phyloP scores from a whole-genome alignment of 2,329 filamentous ascomycete genomes.

The Alternaria panax region DNA sequence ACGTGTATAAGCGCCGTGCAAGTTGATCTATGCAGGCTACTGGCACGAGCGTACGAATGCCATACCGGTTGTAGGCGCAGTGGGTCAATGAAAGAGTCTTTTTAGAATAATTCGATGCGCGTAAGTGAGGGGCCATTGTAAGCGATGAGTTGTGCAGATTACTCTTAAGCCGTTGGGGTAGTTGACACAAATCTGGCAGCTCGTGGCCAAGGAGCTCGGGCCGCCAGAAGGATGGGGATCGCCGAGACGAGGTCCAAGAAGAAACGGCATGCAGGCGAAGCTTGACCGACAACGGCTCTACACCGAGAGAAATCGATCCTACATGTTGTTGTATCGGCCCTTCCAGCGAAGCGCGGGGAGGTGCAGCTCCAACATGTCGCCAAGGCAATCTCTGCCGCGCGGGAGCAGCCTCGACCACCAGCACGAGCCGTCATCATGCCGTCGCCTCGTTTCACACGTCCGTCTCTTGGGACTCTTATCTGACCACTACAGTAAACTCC shows the following conservation, averaged over 20 bases:
- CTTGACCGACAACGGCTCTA: conserved; percentile 7
- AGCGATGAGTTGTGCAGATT: conserved; percentile 9
- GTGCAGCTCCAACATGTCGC: not conserved
- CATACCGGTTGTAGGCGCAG: conserved; percentile 7
- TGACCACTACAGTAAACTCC: not conserved
- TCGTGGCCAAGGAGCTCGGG: not conserved
- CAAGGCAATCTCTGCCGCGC: conserved; percentile 1
- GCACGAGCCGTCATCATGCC: not conserved
- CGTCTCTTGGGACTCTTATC: not conserved
- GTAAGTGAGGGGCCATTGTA: conserved; percentile 14
- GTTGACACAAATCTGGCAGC: conserved; percentile 4
- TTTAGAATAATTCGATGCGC: conserved; percentile 12
- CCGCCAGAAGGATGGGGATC: not conserved
- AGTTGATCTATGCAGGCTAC: conserved; percentile 11
- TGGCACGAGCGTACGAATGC: conserved; percentile 4
- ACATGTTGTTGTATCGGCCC: conserved; percentile 2
- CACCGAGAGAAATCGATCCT: not conserved
- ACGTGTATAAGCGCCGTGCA: conserved; percentile 18
- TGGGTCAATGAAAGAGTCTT: conserved; percentile 3
- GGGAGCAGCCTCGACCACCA: not conserved
- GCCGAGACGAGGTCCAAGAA: conserved; percentile 14
- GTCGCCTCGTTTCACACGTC: not conserved
- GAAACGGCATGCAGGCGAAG: conserved; percentile 11
- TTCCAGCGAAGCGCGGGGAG: not conserved
- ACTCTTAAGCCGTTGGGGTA: conserved; percentile 4